phyloP scores from a whole-genome alignment of 306 rosid genomes.

The Cucurbita moschata region DNA sequence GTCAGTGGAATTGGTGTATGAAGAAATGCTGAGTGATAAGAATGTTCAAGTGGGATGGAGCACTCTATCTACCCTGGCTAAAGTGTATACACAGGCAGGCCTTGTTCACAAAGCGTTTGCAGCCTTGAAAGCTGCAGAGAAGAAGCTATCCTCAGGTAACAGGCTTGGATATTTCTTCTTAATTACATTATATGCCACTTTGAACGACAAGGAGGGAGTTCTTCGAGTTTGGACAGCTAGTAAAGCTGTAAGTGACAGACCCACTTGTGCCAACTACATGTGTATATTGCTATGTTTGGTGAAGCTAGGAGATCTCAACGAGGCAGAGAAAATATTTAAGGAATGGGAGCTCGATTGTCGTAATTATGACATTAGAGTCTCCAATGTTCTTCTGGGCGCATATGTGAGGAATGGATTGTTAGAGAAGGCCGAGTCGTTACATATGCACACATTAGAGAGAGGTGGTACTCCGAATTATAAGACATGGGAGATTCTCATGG shows the following conservation, averaged over 20 bases:
- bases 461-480: slow-evolving; percentile 76
- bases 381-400: slow-evolving; percentile 84
- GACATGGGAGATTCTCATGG: slow-evolving; percentile 84
- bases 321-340: slow-evolving; percentile 47
- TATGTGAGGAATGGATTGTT: slow-evolving; percentile 54
- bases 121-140: slow-evolving; percentile 46
- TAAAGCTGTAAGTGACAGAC: slow-evolving; percentile 45
- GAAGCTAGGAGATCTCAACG: slow-evolving; percentile 46
- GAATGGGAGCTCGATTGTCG: slow-evolving; percentile 60
- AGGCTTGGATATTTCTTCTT: slow-evolving; percentile 73
- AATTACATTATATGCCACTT: slow-evolving; percentile 48
- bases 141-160: slow-evolving; percentile 34
- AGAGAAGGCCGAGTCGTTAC: slow-evolving; percentile 61
- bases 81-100: slow-evolving; percentile 43
- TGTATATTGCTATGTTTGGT: slow-evolving; percentile 46
- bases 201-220: slow-evolving; percentile 50
- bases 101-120: slow-evolving; percentile 34
- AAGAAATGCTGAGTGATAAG: slow-evolving; percentile 44
- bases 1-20: slow-evolving; percentile 39
- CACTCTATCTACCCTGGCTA: slow-evolving; percentile 56
- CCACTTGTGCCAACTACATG: slow-evolving; percentile 59
- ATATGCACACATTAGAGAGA: slow-evolving; percentile 46
- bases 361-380: slow-evolving; percentile 59
- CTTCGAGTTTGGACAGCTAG: slow-evolving; percentile 61
- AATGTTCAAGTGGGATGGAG: slow-evolving; percentile 81